A percentile compares a stretch with the other conserved stretches of the same genome.
Conservation (phyloP, 805 yeast species). For the Dipodascopsis uninucleata region DNA sequence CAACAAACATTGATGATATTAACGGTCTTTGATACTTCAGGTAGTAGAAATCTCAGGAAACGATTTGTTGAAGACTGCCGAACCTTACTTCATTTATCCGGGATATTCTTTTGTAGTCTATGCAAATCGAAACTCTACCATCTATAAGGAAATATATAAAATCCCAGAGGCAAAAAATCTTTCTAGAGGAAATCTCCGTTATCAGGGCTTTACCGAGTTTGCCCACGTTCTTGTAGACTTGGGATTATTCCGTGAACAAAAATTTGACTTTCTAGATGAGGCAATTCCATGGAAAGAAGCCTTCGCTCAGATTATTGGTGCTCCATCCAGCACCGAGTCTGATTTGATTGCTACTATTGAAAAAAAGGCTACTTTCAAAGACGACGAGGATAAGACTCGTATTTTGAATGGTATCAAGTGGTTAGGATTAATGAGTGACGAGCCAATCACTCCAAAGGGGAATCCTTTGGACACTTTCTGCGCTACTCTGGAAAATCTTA, state of each 20-base stretch:
- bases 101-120: constrained; percentile 91
- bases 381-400: constrained; percentile 76
- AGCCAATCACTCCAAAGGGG: constrained; percentile 76
- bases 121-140: constrained; percentile 96
- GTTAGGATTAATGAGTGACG: constrained; percentile 84
- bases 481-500: constrained; percentile 87
- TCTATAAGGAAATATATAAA: constrained; percentile 81
- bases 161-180: constrained; percentile 98
- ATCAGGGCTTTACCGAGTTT: constrained; percentile 98
- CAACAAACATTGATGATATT: no score
- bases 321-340: constrained; percentile 60
- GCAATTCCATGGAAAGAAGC: constrained; percentile 84
- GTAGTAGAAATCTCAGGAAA: constrained; percentile 74
- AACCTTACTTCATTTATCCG: constrained; percentile 91
- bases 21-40: no score
- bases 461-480: constrained; percentile 93
- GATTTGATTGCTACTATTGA: constrained; percentile 74
- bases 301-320: constrained; percentile 66
- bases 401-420: constrained; percentile 85
- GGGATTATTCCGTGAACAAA: constrained; percentile 82
- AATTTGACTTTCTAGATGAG: constrained; percentile 52
- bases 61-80: constrained; percentile 89
- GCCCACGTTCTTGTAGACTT: constrained; percentile 90
- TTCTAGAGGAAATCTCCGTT: constrained; percentile 93
- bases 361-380: constrained; percentile 72